Base-by-base conservation (phyloP, 139 green algal genomes). In the Coccomyxa sp. region DNA sequence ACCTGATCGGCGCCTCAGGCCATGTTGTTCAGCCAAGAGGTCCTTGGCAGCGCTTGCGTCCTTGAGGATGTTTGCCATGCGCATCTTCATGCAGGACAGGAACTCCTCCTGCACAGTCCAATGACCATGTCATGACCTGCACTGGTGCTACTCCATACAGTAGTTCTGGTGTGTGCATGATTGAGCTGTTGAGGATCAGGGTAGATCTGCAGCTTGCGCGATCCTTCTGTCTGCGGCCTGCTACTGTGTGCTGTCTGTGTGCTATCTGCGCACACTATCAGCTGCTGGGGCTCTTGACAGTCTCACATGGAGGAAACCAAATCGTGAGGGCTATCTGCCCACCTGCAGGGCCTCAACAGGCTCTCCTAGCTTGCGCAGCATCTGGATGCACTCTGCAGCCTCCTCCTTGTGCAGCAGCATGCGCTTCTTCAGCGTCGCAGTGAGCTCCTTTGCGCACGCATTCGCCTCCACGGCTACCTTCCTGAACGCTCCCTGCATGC, bases 321-420 rank as follows among this genome's bases (percentile, higher is more conserved):
- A n/a, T n/a, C n/a, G n/a, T n/a, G n/a, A n/a, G n/a, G n/a, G n/a
- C n/a, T n/a, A n/a, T n/a, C n/a, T n/a, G n/a, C n/a, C n/a, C 55
- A 91, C 91, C 89, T 94, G 90, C 83, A 96, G 85, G 37, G 86
- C 88, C 74, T 93, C 91, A 14, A 91, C 89, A 18, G 88, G 86
- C 75, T 94, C 90, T 2, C 91, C 92, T 36, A 97, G 84, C 80
- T 92, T 90, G 22, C 91, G 78, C 76, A 97, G 85, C 85, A 95
- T 86, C 78, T 91, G 82, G 68, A 97, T 92, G 76, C 82, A 89
- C 70, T 93, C 88, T 36, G 91, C 90, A 7, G 89, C 86, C 69
- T 91, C 84, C 70, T 90, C 90, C 35, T 92, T 87, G 18, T 87
- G 82, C 55, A 91, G 84, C 38, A 87, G 78, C 81, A 97, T 81